These are phyloP conservation scores for Zoysia matrella DNA, from an alignment of 202 grass and related monocot species.

Conservation along the genomic window DNA sequence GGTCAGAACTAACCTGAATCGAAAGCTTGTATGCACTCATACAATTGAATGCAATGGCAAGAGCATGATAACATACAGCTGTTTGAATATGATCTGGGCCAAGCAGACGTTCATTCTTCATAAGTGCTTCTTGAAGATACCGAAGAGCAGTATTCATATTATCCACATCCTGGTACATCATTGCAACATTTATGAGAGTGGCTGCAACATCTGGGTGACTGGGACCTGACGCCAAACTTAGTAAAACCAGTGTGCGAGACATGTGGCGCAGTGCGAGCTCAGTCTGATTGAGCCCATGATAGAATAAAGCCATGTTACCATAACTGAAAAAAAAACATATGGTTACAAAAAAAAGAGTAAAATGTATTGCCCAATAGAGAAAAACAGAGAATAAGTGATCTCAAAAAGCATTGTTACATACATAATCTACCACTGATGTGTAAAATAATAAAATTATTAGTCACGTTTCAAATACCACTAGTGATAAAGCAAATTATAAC, in stretches of 20 bases:
- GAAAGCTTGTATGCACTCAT: slow-evolving; percentile 97
- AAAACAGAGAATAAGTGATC: neutral
- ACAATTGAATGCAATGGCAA: slow-evolving; percentile 91
- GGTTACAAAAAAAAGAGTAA: neutral
- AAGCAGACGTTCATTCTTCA: slow-evolving; percentile 91
- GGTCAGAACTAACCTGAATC: slow-evolving; percentile 66
- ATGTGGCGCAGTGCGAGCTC: slow-evolving; percentile 90
- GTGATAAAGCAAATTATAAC: no score
- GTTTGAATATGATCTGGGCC: slow-evolving; percentile 96
- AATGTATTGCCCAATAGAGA: neutral
- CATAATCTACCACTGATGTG: no score
- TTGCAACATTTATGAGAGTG: slow-evolving; percentile 93
- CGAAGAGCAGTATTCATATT: slow-evolving; percentile 92
- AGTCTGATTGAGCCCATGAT: slow-evolving; percentile 91
- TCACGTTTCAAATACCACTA: no score
- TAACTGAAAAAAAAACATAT: slow-evolving; percentile 65
- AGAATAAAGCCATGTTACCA: slow-evolving; percentile 97
- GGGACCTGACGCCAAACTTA: slow-evolving; percentile 86
- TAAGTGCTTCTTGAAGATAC: slow-evolving; percentile 94
- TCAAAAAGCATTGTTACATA: neutral
- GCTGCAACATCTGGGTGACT: slow-evolving; percentile 94
- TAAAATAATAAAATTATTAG: no score
- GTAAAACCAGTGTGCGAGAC: slow-evolving; percentile 81
- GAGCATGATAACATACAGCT: slow-evolving; percentile 96
- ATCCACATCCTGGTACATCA: slow-evolving; percentile 93